Base-by-base conservation (phyloP, 2,329 filamentous ascomycete species). In the Coleophoma crateriformis region DNA sequence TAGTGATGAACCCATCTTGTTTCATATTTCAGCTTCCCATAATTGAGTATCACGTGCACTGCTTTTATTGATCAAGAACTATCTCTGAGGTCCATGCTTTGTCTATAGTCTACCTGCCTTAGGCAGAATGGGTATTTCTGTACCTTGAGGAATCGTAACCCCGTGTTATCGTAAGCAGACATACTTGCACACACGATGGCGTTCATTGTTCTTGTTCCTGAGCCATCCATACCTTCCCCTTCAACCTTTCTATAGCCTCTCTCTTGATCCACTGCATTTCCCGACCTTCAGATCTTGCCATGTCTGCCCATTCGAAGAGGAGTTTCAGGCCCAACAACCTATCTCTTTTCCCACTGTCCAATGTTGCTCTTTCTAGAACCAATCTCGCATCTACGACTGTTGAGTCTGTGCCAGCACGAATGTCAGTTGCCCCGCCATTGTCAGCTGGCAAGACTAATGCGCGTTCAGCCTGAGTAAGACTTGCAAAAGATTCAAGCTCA, bases 291-390 rank as follows among this genome's bases (percentile, higher is more conserved):
- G 56, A 60, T 37, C 65, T 64, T 51, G 67, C 61, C 45, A 63
- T 65, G 64, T 86, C 81, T n/a, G 82, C 73, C 82, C 84, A 88
- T 49, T 77, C 76, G 62, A 88, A 86, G 53, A 89, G 64, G 4
- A 85, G 61, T 52, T 75, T 73, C 54, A 88, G 61, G 61, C 85
- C 82, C 73, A 79, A 78, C 45, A 88, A 60, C 39, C 75, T 70
- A 62, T 86, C 79, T 46, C 71, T 71, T 44, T 78, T 71, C 52
- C 72, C 71, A 49, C 74, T 75, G 1, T 64, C 53, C 55, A 71
- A 54, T n/a, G 64, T 68, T 8, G 69, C 76, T 47, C 68, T 70
- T 48, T 79, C 75, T 17, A 88, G 67, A 39, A 78, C 71, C 19
- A 88, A 64, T 45, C 79, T 70, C 38, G 77, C 75, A 64, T 88